These are phyloP conservation scores for Stenocarpella maydis DNA, from an alignment of 2,329 filamentous ascomycete genomes.

Conservation along the genomic window DNA sequence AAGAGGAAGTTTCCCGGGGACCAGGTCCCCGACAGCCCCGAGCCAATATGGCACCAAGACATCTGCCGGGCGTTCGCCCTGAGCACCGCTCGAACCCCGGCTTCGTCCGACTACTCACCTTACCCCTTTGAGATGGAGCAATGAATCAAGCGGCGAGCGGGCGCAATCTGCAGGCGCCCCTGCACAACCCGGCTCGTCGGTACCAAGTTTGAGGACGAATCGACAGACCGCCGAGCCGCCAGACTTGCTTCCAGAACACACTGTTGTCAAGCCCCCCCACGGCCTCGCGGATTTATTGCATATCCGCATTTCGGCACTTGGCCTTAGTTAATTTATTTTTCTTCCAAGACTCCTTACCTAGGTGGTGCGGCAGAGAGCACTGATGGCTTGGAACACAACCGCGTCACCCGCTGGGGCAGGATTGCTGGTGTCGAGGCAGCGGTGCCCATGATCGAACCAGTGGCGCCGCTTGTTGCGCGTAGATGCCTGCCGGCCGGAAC, in stretches of 20 bases:
- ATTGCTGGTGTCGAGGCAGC: not conserved
- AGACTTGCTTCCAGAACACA: not conserved
- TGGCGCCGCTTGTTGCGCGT: not conserved
- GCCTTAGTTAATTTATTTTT: too few relatives aligned
- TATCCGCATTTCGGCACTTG: too few relatives aligned
- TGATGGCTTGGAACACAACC: not conserved
- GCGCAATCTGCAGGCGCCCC: too few relatives aligned
- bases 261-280: not conserved
- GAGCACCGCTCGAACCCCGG: not conserved
- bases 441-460: not conserved
- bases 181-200: not conserved
- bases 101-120: not conserved
- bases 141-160: not conserved
- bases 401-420: not conserved
- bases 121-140: not conserved
- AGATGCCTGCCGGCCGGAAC: not conserved
- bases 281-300: too few relatives aligned
- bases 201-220: not conserved
- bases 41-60: not conserved
- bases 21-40: not conserved
- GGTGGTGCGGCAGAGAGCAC: not conserved
- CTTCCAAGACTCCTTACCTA: not conserved
- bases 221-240: constrained; percentile 5
- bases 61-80: constrained; percentile 8
- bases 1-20: not conserved